Percentiles rank a stretch among this genome's conserved stretches.
These are phyloP conservation scores for Marchantia polymorpha DNA, from an alignment of 225 moss, liverwort and hornwort genomes.

Conservation along the genomic window DNA sequence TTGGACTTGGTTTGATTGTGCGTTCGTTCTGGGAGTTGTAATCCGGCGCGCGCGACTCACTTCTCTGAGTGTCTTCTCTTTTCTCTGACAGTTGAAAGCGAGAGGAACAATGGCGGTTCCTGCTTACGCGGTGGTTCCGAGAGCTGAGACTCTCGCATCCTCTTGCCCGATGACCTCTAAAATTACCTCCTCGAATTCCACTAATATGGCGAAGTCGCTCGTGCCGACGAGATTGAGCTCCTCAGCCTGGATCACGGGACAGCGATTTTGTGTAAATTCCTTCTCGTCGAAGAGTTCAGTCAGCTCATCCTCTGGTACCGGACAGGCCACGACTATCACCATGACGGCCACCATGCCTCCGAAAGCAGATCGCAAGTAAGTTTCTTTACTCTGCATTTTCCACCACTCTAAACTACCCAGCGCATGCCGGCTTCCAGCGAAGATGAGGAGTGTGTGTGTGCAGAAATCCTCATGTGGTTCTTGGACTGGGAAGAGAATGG, in stretches of 20 bases:
- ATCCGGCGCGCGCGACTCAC: background rate
- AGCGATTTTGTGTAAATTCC: background rate
- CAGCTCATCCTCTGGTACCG: background rate
- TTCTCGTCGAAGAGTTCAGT: background rate
- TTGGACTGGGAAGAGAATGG: no score
- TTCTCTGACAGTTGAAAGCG: slow-evolving; percentile 4
- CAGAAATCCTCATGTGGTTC: no score
- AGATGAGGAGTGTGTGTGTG: no score
- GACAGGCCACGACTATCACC: background rate
- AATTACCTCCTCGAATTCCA: background rate
- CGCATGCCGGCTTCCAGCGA: background rate
- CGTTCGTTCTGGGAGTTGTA: background rate
- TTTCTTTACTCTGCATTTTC: background rate
- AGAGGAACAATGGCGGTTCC: slow-evolving; percentile 14
- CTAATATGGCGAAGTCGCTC: background rate
- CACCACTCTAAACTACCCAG: background rate
- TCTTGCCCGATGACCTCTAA: slow-evolving; percentile 2
- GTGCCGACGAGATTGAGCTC: background rate
- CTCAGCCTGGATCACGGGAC: background rate
- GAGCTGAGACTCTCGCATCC: background rate
- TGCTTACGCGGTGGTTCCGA: background rate
- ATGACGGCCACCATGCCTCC: slow-evolving; percentile 25
- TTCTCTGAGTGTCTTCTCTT: background rate
- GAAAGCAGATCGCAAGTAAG: slow-evolving; percentile 16
- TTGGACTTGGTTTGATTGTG: background rate